These are phyloP conservation scores for Purpureocillium lavendulum DNA, from an alignment of 2,329 filamentous ascomycete genomes.

Conservation along the genomic window DNA sequence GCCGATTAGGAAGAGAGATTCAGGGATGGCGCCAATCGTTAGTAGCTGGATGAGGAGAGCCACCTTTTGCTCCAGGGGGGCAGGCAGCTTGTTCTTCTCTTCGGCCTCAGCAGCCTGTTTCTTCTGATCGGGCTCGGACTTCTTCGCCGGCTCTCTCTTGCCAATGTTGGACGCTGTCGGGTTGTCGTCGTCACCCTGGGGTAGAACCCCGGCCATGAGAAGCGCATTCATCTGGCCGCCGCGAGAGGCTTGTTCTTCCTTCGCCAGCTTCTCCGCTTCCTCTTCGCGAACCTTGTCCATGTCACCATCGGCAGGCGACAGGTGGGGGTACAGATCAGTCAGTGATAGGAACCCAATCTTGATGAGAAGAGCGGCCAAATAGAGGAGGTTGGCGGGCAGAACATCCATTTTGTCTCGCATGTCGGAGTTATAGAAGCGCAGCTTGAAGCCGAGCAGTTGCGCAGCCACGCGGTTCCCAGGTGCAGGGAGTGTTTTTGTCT, in stretches of 20 bases:
- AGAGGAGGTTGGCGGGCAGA: constrained; percentile 86
- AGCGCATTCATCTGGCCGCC: constrained; percentile 76
- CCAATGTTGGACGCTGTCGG: constrained; percentile 29
- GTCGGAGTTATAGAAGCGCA: constrained; percentile 84
- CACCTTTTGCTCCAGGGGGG: constrained; percentile 83
- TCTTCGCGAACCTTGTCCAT: constrained; percentile 70
- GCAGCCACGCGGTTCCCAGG: constrained; percentile 85
- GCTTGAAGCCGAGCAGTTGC: constrained; percentile 92
- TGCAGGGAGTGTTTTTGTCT: constrained; percentile 75
- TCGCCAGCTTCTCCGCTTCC: constrained; percentile 66
- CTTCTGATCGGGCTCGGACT: constrained; percentile 46
- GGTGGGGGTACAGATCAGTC: constrained; percentile 81
- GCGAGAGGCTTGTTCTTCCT: constrained; percentile 63
- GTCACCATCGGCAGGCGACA: constrained; percentile 74
- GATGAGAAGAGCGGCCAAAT: constrained; percentile 82
- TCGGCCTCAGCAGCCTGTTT: constrained; percentile 31
- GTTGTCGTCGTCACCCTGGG: constrained; percentile 62
- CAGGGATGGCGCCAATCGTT: constrained; percentile 84
- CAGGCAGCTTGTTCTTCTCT: constrained; percentile 48
- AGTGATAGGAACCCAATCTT: constrained; percentile 97
- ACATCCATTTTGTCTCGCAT: constrained; percentile 67
- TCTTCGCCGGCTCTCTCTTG: constrained; percentile 43
- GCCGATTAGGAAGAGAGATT: constrained; percentile 85
- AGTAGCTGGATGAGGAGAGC: constrained; percentile 76
- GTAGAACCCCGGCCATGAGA: constrained; percentile 75